Percentiles rank a stretch among this genome's conserved stretches.
These are phyloP conservation scores for Diutina catenulata DNA, from an alignment of 1,139 yeast genomes.

Conservation along the genomic window DNA sequence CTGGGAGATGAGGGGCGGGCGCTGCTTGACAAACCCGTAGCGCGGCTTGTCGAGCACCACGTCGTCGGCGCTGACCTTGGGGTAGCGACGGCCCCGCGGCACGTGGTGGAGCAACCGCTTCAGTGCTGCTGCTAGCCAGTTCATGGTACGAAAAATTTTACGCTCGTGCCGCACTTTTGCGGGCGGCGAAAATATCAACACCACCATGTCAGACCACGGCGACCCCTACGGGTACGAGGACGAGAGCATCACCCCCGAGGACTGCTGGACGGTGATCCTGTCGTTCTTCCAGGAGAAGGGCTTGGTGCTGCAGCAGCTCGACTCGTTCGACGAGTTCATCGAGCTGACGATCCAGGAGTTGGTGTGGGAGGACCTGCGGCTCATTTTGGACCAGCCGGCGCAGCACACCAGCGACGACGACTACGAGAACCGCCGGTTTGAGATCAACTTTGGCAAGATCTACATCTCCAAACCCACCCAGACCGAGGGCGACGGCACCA, in stretches of 20 bases:
- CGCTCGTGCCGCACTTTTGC: neutral
- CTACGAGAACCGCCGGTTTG: constrained; percentile 82
- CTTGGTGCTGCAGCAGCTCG: constrained; percentile 93
- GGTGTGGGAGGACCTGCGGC: constrained; percentile 90
- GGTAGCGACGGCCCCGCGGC: constrained; percentile 22
- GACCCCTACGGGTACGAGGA: constrained; percentile 63
- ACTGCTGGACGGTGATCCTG: constrained; percentile 97
- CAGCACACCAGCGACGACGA: constrained; percentile 91
- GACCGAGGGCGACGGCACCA: constrained; percentile 98
- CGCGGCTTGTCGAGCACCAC: constrained; percentile 28
- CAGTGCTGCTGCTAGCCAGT: constrained; percentile 1
- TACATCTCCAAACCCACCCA: constrained; percentile 94
- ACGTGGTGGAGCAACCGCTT: constrained; percentile 22
- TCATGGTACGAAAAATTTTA: constrained; percentile 1
- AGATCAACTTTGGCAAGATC: constrained; percentile 92
- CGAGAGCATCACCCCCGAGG: constrained; percentile 85
- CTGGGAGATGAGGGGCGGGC: constrained; percentile 31
- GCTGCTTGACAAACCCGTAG: constrained; percentile 26
- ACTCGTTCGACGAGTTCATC: constrained; percentile 95
- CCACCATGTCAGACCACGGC: constrained; percentile 10
- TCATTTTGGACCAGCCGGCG: constrained; percentile 94
- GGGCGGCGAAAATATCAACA: neutral
- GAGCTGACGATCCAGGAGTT: constrained; percentile 94
- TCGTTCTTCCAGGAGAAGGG: constrained; percentile 95
- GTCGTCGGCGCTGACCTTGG: constrained; percentile 28